Evolutionary conservation across 148 eudicot species (phyloP).

Genomic region (Camellia granthamiana): DNA sequence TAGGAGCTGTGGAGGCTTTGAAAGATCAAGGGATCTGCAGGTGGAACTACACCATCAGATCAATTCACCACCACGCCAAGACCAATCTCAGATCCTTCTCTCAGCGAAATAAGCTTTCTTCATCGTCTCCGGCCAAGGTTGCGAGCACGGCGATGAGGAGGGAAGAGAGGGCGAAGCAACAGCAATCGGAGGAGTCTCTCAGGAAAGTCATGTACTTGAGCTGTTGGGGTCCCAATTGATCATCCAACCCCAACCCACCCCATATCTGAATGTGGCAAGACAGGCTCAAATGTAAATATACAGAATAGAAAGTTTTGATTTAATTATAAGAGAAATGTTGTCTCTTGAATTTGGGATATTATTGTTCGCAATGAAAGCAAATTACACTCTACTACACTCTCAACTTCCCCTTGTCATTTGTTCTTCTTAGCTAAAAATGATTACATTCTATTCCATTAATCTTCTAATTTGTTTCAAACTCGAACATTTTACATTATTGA

Average conservation of each 20-base stretch:
- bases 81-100: conserved; percentile 16
- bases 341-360: no score
- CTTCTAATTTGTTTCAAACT: no score
- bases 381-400: no score
- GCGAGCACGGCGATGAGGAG: neutral
- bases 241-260: neutral
- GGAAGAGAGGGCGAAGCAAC: neutral
- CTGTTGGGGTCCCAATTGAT: neutral
- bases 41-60: conserved; percentile 31
- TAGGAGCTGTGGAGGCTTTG: conserved; percentile 28
- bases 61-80: conserved; percentile 24
- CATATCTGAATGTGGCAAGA: neutral
- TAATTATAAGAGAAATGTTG: no score
- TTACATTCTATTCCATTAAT: no score
- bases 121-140: neutral
- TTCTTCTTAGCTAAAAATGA: no score
- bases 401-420: no score
- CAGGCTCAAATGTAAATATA: neutral
- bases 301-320: neutral
- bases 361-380: no score
- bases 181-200: neutral
- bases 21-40: conserved; percentile 34
- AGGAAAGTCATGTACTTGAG: neutral
- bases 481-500: no score
- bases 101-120: conserved; percentile 9